A percentile compares a stretch with the other conserved stretches of the same genome.
Conservation (phyloP, 441 rosid species). For the Jatropha multifida region DNA sequence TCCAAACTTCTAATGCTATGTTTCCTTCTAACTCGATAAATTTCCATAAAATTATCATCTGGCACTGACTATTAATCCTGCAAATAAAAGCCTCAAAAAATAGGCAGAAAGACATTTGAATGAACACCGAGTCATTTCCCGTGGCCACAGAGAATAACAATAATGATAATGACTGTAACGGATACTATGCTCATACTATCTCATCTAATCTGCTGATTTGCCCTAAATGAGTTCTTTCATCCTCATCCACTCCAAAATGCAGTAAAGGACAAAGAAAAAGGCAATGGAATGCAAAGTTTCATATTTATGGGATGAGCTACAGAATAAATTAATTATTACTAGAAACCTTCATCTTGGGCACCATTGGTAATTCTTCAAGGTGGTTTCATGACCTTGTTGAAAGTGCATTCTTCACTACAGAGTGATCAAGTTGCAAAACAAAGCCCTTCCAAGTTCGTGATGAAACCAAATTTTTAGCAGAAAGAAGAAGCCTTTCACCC, state of each 20-base stretch:
- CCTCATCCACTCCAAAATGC: neutral
- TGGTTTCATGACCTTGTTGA: neutral
- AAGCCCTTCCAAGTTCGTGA: neutral
- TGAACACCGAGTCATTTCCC: neutral
- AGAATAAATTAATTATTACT: neutral
- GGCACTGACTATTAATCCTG: neutral
- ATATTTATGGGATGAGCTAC: neutral
- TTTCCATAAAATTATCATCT: neutral
- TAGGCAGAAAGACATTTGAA: neutral
- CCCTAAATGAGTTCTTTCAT: neutral
- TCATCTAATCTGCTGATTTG: neutral
- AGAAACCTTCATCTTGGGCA: neutral
- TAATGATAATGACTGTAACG: neutral
- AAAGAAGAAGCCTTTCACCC: neutral
- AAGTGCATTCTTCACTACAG: neutral
- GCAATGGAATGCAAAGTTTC: neutral
- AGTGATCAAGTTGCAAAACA: neutral
- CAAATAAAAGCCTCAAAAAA: neutral
- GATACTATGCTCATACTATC: neutral
- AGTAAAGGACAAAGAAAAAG: neutral
- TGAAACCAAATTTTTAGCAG: neutral
- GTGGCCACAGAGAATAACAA: neutral
- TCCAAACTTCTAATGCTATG: neutral
- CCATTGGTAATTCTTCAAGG: neutral
- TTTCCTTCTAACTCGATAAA: neutral